Conservation (phyloP, 2,329 filamentous ascomycete genomes). For the Aphanocladium album region DNA sequence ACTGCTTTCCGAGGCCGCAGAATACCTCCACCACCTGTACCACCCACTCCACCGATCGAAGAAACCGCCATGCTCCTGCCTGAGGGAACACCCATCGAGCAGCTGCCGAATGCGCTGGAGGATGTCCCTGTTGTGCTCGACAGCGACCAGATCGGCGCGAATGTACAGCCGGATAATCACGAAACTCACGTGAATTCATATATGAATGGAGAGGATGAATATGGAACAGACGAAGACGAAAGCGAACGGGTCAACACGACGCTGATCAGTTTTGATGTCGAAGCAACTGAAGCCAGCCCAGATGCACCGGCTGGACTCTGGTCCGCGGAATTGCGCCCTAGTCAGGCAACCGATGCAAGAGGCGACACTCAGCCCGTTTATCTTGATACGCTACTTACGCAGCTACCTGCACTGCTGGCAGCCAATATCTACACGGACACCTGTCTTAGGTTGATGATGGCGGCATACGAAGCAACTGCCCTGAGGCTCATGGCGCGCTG, state of each 20-base stretch:
- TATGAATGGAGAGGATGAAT: conserved; percentile 42
- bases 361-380: conserved; percentile 31
- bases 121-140: conserved; percentile 12
- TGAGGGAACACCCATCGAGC: conserved; percentile 17
- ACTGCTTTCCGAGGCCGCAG: conserved; percentile 27
- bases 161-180: conserved; percentile 15
- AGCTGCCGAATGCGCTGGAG: conserved; percentile 15
- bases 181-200: neutral
- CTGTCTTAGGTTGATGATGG: conserved; percentile 36
- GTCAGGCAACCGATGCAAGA: conserved; percentile 30
- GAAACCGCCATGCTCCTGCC: conserved; percentile 14
- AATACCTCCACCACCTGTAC: conserved; percentile 17
- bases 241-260: conserved; percentile 51
- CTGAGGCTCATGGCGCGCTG: conserved; percentile 41
- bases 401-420: conserved; percentile 44
- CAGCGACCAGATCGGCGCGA: conserved; percentile 23
- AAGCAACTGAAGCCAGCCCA: conserved; percentile 45
- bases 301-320: conserved; percentile 49
- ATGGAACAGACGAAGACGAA: conserved; percentile 52
- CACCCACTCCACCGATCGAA: conserved; percentile 17
- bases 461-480: conserved; percentile 43
- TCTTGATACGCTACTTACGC: conserved; percentile 45
- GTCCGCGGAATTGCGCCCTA: conserved; percentile 55
- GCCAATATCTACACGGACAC: conserved; percentile 43
- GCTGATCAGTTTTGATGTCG: conserved; percentile 57